A percentile compares a stretch with the other conserved stretches of the same genome.
phyloP scores from a whole-genome alignment of 257 asterid genomes.

The Asclepias syriaca region DNA sequence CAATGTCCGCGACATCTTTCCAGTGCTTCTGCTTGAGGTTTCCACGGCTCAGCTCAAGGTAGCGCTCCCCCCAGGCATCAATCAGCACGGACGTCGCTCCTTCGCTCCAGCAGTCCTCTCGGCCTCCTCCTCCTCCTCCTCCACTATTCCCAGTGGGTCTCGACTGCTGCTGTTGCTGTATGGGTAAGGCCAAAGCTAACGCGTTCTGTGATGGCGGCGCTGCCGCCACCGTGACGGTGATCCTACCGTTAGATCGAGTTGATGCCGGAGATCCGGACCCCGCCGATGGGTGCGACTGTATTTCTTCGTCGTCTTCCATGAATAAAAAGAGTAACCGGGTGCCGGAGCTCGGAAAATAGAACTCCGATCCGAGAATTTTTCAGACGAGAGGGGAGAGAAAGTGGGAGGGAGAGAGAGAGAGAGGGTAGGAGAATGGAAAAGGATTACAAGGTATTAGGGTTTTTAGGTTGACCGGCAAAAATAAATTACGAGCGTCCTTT shows the following conservation, averaged over 20 bases:
- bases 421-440: not conserved
- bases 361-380: conserved; percentile 15
- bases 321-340: not conserved
- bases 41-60: conserved; percentile 75
- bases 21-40: conserved; percentile 88
- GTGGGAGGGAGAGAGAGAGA: not conserved
- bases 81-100: conserved; percentile 69
- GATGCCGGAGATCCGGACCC: conserved; percentile 34
- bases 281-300: conserved; percentile 38
- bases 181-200: conserved; percentile 65
- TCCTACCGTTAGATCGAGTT: conserved; percentile 54
- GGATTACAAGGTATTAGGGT: not conserved
- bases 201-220: conserved; percentile 41
- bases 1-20: conserved; percentile 83
- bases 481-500: conserved; percentile 19
- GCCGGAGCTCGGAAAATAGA: conserved; percentile 8
- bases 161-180: conserved; percentile 33
- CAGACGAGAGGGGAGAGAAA: conserved; percentile 1
- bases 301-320: conserved; percentile 77
- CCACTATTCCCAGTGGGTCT: conserved; percentile 36
- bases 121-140: conserved; percentile 28
- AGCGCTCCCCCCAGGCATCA: conserved; percentile 89
- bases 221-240: conserved; percentile 69
- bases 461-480: conserved; percentile 33
- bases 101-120: conserved; percentile 98